Conservation (phyloP, 306 rosid genomes). For the Heteromeles arbutifolia region DNA sequence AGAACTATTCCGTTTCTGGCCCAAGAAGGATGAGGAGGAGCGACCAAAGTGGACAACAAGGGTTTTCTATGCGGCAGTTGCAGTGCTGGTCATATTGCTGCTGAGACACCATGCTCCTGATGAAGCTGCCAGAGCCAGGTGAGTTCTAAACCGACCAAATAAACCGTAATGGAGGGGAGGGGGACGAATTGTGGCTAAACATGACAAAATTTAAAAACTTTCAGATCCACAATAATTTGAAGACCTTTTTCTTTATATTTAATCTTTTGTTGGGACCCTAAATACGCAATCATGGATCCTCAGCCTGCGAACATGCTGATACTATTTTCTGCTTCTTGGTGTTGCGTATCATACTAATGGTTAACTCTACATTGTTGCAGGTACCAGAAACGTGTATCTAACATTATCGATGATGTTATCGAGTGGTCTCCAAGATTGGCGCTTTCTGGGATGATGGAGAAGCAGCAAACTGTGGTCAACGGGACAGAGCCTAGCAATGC, state of each 20-base stretch:
- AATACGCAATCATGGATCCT: background rate
- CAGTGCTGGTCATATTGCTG: slow-evolving; percentile 68
- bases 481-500: slow-evolving; percentile 46
- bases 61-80: slow-evolving; percentile 72
- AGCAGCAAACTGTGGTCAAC: slow-evolving; percentile 57
- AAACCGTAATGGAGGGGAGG: background rate
- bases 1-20: slow-evolving; percentile 92
- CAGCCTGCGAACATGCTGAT: background rate
- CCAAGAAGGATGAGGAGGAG: slow-evolving; percentile 94
- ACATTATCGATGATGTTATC: slow-evolving; percentile 93
- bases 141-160: slow-evolving; percentile 16
- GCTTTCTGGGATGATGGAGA: slow-evolving; percentile 95
- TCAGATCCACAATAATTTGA: background rate
- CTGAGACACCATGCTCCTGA: slow-evolving; percentile 99
- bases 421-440: slow-evolving; percentile 98
- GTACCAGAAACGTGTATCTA: slow-evolving; percentile 84
- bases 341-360: background rate
- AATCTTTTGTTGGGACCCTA: background rate
- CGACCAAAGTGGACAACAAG: slow-evolving; percentile 90
- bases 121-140: slow-evolving; percentile 99
- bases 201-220: background rate
- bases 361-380: slow-evolving; percentile 32
- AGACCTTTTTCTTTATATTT: background rate
- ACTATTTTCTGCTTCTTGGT: background rate
- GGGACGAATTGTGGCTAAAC: too few species aligned